Base-by-base conservation (phyloP, 2,329 filamentous ascomycete genomes). In the Malbranchea zuffiana region DNA sequence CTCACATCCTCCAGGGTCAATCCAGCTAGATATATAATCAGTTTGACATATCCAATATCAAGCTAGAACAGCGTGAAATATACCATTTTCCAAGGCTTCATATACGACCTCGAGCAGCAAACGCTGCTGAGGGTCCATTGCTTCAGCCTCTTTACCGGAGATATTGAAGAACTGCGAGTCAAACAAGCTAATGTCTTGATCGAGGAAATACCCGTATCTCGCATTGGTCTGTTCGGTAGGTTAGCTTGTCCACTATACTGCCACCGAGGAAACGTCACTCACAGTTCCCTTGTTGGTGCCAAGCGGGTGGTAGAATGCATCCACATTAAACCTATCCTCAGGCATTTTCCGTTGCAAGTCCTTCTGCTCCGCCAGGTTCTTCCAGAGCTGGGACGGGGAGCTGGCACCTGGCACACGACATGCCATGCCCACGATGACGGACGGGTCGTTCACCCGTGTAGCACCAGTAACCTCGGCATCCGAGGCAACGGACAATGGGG, bases 111-210 rank as follows among this genome's bases (percentile, higher is more conserved):
- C 56, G 6, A 59, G 31, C 5, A 51, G 35, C 2, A 54, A 32
- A 7, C 56, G 44, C 24, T 58, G 54, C 30, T 56, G 53, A 5
- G 55, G 55, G 32, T 58, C 55, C 40, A 59, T 53, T 5, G 48
- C 41, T 10, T 44, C 44, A 4, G 50, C 53, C 31, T 56, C 55
- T 0, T 42, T 39, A 4, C 50, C 36, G 2, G 34, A 41, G 6
- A 56, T 54, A 6, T 43, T 35, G 40, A 55, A 61, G 32, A 61
- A 60, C 0, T 43, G 38, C 1, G 51, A 48, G 43, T 61, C 57
- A 24, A 60, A 60, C 1, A 35, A 16, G 1, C 39, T 32, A 4
- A 50, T 30, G 31, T 57, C 53, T 13, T 53, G 49, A 10, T 41
- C 20, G 6, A 48, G 41, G 27, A 47, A 44, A 30, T 48, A 45